Percentiles rank a stretch among this genome's conserved stretches.
Conservation (phyloP, 2,329 filamentous ascomycete genomes). For the Colletotrichum brevisporum region DNA sequence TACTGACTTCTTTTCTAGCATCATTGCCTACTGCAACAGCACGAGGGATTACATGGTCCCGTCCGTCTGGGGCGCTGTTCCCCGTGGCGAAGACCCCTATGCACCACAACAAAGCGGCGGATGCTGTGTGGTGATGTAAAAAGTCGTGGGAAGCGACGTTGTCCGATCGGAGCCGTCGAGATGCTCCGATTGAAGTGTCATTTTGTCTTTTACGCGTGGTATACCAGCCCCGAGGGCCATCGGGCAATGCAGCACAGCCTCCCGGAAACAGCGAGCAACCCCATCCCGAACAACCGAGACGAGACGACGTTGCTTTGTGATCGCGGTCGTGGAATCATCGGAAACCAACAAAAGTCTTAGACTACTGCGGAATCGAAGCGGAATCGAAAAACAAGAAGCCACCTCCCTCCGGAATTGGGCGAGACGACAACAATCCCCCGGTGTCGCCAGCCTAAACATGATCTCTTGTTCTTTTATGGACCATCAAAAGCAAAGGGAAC, state of each 20-base stretch:
- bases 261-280: conserved; percentile 30
- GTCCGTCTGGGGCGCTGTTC: conserved; percentile 94
- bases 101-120: conserved; percentile 92
- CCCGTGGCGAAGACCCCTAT: conserved; percentile 98
- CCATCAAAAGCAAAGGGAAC: conserved; percentile 15
- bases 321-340: conserved; percentile 28
- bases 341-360: conserved; percentile 36
- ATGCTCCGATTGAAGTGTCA: conserved; percentile 30
- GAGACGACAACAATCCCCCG: conserved; percentile 4
- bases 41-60: conserved; percentile 99
- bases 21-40: conserved; percentile 98
- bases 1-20: conserved; percentile 66
- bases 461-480: background rate
- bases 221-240: conserved; percentile 36
- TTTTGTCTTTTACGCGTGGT: conserved; percentile 38
- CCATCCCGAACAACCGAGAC: conserved; percentile 19
- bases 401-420: conserved; percentile 15
- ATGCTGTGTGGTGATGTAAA: conserved; percentile 96
- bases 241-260: conserved; percentile 31
- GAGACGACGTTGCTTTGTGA: conserved; percentile 15
- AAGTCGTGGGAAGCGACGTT: conserved; percentile 26
- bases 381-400: conserved; percentile 25
- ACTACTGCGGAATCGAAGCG: conserved; percentile 37
- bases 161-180: conserved; percentile 15
- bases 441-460: conserved; percentile 15